Percentiles rank a stretch among this genome's conserved stretches.
These are phyloP conservation scores for Kodamaea sagamina DNA, from an alignment of 805 yeast genomes.

Conservation along the genomic window DNA sequence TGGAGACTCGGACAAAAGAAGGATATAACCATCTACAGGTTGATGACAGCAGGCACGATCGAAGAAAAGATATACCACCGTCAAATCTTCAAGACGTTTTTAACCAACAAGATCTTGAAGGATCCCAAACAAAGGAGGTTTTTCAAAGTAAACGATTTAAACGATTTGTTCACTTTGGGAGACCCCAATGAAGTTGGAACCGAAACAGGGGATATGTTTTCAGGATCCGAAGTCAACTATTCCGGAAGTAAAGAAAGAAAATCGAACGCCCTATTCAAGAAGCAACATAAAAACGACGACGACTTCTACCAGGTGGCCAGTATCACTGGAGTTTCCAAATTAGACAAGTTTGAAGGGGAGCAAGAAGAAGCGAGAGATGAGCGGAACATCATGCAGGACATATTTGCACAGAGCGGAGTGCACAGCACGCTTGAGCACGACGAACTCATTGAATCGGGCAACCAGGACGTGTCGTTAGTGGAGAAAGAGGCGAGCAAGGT, in stretches of 20 bases:
- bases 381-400: conserved; percentile 59
- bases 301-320: conserved; percentile 66
- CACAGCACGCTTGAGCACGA: conserved; percentile 81
- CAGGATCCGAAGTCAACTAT: conserved; percentile 45
- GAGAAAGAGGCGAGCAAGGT: conserved; percentile 66
- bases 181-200: conserved; percentile 68
- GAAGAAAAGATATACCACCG: conserved; percentile 97
- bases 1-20: conserved; percentile 96
- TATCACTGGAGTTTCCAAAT: conserved; percentile 70
- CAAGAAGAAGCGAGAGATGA: conserved; percentile 39
- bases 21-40: conserved; percentile 85
- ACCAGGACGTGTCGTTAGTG: conserved; percentile 54
- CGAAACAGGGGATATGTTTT: conserved; percentile 66
- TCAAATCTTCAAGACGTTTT: conserved; percentile 91
- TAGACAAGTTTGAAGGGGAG: conserved; percentile 63
- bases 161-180: conserved; percentile 84
- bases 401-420: conserved; percentile 70
- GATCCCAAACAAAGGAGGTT: conserved; percentile 94
- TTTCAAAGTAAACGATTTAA: conserved; percentile 88
- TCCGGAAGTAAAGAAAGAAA: conserved; percentile 36
- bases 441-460: conserved; percentile 58
- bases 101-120: conserved; percentile 89
- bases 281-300: conserved; percentile 51
- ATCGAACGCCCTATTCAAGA: conserved; percentile 28
- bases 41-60: conserved; percentile 92